phyloP scores from a whole-genome alignment of 2,329 filamentous ascomycete genomes.

The Daldinia sp. region DNA sequence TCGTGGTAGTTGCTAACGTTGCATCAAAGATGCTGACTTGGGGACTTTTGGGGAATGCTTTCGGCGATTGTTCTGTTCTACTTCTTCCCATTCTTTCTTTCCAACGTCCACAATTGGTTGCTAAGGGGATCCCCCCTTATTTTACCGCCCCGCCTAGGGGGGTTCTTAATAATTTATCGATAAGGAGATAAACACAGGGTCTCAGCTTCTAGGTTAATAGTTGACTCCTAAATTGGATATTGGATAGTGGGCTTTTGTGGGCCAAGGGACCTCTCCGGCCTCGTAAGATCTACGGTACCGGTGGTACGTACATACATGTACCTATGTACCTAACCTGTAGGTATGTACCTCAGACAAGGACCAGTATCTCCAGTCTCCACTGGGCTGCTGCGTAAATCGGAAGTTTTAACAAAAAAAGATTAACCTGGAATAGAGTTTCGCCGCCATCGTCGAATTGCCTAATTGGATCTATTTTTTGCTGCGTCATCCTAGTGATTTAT shows the following conservation, averaged over 20 bases:
- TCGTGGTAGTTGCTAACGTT: conserved; percentile 39
- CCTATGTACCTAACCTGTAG: not conserved
- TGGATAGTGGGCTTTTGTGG: conserved; percentile 19
- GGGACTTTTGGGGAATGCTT: conserved; percentile 39
- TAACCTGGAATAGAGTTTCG: conserved; percentile 32
- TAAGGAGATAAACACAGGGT: conserved; percentile 25
- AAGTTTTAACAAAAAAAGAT: not conserved
- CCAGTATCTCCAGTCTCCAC: not conserved
- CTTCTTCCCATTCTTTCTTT: conserved; percentile 33
- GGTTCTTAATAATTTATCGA: conserved; percentile 24
- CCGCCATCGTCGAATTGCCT: conserved; percentile 5
- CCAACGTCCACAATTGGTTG: conserved; percentile 48
- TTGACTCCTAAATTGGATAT: conserved; percentile 22
- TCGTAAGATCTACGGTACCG: conserved; percentile 20
- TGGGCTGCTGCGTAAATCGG: not conserved
- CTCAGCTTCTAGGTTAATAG: not conserved
- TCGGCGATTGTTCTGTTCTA: conserved; percentile 41
- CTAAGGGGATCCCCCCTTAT: conserved; percentile 50
- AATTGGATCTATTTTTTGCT: not conserved
- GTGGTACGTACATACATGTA: conserved; percentile 4
- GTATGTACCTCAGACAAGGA: no score
- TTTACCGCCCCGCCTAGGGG: conserved; percentile 35
- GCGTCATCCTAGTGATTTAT: not conserved
- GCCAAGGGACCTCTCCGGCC: not conserved
- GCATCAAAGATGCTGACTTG: conserved; percentile 44